phyloP scores from a whole-genome alignment of 129 eudicot genomes.

The Flaveria ramosissima region DNA sequence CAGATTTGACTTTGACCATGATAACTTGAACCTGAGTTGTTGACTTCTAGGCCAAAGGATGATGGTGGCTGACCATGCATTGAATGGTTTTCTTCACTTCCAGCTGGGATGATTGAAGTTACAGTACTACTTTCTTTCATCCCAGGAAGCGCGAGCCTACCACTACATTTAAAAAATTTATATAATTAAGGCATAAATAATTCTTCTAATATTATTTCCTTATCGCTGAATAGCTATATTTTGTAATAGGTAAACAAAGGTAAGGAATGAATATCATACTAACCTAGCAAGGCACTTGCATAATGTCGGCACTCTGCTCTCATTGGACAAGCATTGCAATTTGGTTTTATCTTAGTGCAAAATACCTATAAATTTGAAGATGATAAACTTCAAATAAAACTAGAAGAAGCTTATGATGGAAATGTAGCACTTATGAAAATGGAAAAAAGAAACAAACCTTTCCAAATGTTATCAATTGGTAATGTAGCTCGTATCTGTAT shows the following conservation, averaged over 20 bases:
- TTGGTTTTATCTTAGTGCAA: slow-evolving; percentile 61
- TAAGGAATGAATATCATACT: slow-evolving; percentile 16
- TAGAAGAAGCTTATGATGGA: not conserved
- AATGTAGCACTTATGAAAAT: not conserved
- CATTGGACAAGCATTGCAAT: slow-evolving; percentile 85
- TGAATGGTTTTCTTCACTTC: slow-evolving; percentile 24
- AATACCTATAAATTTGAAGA: slow-evolving; percentile 43
- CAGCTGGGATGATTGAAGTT: slow-evolving; percentile 25
- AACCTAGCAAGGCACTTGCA: slow-evolving; percentile 73
- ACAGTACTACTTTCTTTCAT: slow-evolving; percentile 20
- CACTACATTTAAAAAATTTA: slow-evolving; percentile 41
- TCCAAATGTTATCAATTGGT: slow-evolving; percentile 75
- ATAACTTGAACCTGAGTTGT: slow-evolving; percentile 14
- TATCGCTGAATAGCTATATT: slow-evolving; percentile 11
- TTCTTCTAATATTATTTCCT: slow-evolving; percentile 2
- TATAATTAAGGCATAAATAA: slow-evolving; percentile 5
- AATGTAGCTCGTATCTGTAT: slow-evolving; percentile 73
- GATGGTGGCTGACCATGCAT: slow-evolving; percentile 18
- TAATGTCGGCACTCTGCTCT: slow-evolving; percentile 63
- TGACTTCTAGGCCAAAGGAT: slow-evolving; percentile 10
- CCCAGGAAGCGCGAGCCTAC: slow-evolving; percentile 45
- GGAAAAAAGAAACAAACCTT: slow-evolving; percentile 49
- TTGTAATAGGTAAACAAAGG: not conserved
- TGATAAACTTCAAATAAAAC: slow-evolving; percentile 2
- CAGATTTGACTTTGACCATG: slow-evolving; percentile 27